Conservation (phyloP, 345 rosid genomes). For the Populus euphratica region DNA sequence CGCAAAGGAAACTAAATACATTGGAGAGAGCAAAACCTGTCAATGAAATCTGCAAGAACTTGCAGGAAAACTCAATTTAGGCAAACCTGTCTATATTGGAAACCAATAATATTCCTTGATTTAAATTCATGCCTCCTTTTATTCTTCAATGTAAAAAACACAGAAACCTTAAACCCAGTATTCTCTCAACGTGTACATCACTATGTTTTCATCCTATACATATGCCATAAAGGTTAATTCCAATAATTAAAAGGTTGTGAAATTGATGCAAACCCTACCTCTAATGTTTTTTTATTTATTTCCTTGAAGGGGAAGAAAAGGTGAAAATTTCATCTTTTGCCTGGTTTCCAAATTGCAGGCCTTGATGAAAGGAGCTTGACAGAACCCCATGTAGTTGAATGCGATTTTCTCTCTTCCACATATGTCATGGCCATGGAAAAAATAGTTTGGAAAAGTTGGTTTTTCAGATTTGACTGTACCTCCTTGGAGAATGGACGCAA, state of each 20-base stretch:
- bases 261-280: too few relatives aligned
- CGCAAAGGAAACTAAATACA: not conserved
- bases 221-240: not conserved
- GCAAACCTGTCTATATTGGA: not conserved
- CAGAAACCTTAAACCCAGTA: too few relatives aligned
- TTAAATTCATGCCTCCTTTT: not conserved
- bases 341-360: not conserved
- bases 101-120: not conserved
- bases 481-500: not conserved
- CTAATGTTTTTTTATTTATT: too few relatives aligned
- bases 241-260: not conserved
- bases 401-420: too few relatives aligned
- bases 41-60: not conserved
- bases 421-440: too few relatives aligned
- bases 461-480: too few relatives aligned
- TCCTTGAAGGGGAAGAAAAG: too few relatives aligned
- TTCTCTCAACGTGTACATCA: not conserved
- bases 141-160: not conserved
- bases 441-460: too few relatives aligned
- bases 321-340: too few relatives aligned
- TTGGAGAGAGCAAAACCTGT: not conserved
- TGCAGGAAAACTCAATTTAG: not conserved
- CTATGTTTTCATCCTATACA: not conserved
- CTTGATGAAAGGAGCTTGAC: too few relatives aligned
- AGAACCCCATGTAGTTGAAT: too few relatives aligned